phyloP scores from a whole-genome alignment of 495 filamentous ascomycete species.

The Monascus purpureus region DNA sequence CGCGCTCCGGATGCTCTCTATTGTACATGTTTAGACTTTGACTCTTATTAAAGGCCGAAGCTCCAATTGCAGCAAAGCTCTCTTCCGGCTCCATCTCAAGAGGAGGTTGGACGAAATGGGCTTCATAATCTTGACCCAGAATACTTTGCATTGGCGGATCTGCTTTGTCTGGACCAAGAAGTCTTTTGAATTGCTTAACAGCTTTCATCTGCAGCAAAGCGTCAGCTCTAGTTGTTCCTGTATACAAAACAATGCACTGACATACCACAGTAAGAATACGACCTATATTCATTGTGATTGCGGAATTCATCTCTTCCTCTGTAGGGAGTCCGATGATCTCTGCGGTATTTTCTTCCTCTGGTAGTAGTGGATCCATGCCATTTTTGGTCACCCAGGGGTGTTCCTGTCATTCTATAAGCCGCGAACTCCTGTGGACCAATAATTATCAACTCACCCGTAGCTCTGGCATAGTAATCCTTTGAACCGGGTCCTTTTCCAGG shows the following conservation, averaged over 20 bases:
- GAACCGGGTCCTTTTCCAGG: constrained; percentile 62
- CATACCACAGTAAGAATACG: constrained; percentile 74
- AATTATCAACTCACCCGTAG: constrained; percentile 54
- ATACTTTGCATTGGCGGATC: constrained; percentile 38
- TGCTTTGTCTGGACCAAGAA: constrained; percentile 35
- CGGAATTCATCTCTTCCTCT: constrained; percentile 74
- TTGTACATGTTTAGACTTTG: constrained; percentile 39
- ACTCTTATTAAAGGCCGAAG: constrained; percentile 16
- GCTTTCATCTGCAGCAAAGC: constrained; percentile 66
- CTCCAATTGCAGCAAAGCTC: constrained; percentile 14
- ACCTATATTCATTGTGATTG: constrained; percentile 78
- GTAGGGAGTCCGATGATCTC: constrained; percentile 68
- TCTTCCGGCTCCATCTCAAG: constrained; percentile 37
- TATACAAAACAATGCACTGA: constrained; percentile 3
- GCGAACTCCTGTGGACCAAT: too few relatives aligned
- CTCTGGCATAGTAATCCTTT: constrained; percentile 67
- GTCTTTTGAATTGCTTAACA: constrained; percentile 69
- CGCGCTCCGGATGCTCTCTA: constrained; percentile 30
- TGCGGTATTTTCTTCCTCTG: constrained; percentile 75
- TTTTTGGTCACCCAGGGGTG: constrained; percentile 89
- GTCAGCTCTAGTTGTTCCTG: constrained; percentile 10
- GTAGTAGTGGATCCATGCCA: constrained; percentile 67
- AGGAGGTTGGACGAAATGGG: constrained; percentile 43
- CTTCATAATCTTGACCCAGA: constrained; percentile 35
- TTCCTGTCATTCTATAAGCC: constrained; percentile 39